These are phyloP conservation scores for Nyssa sinensis DNA, from an alignment of 148 eudicot genomes.

Conservation along the genomic window DNA sequence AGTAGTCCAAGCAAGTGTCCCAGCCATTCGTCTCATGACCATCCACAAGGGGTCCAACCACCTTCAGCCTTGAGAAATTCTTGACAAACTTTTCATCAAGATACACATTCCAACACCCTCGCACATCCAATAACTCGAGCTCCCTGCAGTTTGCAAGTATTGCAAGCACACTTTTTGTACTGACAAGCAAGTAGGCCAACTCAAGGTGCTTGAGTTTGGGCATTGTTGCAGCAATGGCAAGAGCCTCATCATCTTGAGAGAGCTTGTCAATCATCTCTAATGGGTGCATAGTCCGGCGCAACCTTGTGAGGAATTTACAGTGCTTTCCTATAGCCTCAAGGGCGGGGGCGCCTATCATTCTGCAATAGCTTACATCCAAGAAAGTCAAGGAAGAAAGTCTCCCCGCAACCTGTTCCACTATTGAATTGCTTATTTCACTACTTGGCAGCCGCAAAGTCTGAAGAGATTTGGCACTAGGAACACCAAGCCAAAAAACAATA, in stretches of 20 bases:
- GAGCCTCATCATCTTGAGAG: conserved; percentile 70
- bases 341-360: conserved; percentile 53
- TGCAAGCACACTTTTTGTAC: conserved; percentile 36
- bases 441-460: conserved; percentile 50
- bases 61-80: conserved; percentile 37
- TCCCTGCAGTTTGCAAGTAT: conserved; percentile 38
- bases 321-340: conserved; percentile 51
- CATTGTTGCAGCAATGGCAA: conserved; percentile 69
- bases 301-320: conserved; percentile 45
- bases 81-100: conserved; percentile 48
- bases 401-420: conserved; percentile 47
- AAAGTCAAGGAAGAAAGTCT: conserved; percentile 44
- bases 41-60: conserved; percentile 62
- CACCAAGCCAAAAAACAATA: conserved; percentile 8
- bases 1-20: conserved; percentile 31
- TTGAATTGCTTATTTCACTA: conserved; percentile 50
- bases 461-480: conserved; percentile 61
- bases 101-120: conserved; percentile 79
- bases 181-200: conserved; percentile 54
- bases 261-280: conserved; percentile 43
- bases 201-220: conserved; percentile 77
- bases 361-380: conserved; percentile 70
- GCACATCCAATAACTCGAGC: conserved; percentile 62
- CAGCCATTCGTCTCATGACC: conserved; percentile 24
- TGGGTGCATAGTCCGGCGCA: conserved; percentile 67